These are phyloP conservation scores for Amanita molliuscula DNA, from an alignment of 768 basidiomycete genomes.

Conservation along the genomic window DNA sequence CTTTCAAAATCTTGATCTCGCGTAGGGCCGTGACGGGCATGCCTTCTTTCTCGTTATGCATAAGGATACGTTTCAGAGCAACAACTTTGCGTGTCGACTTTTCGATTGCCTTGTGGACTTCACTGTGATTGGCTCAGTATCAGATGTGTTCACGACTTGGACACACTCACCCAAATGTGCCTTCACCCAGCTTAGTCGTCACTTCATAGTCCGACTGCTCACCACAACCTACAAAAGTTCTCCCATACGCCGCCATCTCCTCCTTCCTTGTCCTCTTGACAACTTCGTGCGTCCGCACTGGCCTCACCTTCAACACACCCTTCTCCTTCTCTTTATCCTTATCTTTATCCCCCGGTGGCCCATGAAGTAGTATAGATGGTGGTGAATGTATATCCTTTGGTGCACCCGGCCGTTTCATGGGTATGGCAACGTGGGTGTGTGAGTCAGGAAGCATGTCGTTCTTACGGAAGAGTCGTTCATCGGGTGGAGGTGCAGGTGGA, in stretches of 20 bases:
- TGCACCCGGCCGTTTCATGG: slow-evolving; percentile 34
- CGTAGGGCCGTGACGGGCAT: slow-evolving; percentile 95
- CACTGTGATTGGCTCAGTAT: slow-evolving; percentile 32
- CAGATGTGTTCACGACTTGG: slow-evolving; percentile 2
- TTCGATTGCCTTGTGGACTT: slow-evolving; percentile 84
- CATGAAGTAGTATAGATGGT: slow-evolving; percentile 18
- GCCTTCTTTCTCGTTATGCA: slow-evolving; percentile 96
- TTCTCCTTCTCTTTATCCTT: slow-evolving; percentile 17
- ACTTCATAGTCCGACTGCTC: slow-evolving; percentile 67
- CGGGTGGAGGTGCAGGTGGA: slow-evolving; percentile 21
- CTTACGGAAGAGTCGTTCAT: slow-evolving; percentile 16
- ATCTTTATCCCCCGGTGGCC: background rate
- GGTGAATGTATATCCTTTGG: slow-evolving; percentile 39
- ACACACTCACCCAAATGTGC: slow-evolving; percentile 84
- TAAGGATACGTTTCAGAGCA: slow-evolving; percentile 89
- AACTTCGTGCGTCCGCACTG: slow-evolving; percentile 28
- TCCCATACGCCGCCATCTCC: slow-evolving; percentile 60
- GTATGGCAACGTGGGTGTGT: slow-evolving; percentile 32
- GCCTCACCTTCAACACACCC: slow-evolving; percentile 15
- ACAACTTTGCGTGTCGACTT: slow-evolving; percentile 50
- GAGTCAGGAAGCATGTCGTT: slow-evolving; percentile 22
- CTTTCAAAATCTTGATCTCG: slow-evolving; percentile 95
- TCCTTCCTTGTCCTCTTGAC: slow-evolving; percentile 48
- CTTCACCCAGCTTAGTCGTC: slow-evolving; percentile 87
- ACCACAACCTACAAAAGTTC: slow-evolving; percentile 60